Evolutionary conservation across 1,139 yeast species (phyloP).

Genomic region (Diutina mesorugosa): DNA sequence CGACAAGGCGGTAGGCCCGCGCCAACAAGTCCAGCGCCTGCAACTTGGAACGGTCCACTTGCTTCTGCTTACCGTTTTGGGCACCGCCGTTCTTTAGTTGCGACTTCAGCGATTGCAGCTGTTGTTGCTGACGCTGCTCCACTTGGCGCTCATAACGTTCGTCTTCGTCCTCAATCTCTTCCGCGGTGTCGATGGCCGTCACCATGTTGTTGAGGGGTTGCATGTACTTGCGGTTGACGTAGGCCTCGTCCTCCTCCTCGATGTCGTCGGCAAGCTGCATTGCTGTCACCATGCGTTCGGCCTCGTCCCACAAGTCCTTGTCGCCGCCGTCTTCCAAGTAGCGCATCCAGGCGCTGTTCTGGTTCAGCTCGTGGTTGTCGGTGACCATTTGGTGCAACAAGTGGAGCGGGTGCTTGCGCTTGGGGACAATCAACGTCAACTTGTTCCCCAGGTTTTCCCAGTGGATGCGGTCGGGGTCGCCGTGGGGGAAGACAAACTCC

Average conservation of each 20-base stretch:
- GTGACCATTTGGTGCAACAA: neutral
- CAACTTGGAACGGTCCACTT: neutral
- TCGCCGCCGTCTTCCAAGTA: neutral
- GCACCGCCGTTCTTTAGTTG: neutral
- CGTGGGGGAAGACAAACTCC: conserved; percentile 1
- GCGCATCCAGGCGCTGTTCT: neutral
- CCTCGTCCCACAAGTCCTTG: neutral
- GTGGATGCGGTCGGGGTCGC: neutral
- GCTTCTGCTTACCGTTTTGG: neutral
- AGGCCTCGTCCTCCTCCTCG: neutral
- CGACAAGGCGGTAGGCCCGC: neutral
- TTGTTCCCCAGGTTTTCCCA: neutral
- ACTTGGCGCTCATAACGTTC: neutral
- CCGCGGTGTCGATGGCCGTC: neutral
- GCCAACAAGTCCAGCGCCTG: neutral
- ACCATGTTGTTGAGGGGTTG: neutral
- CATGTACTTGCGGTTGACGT: neutral
- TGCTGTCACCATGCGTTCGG: neutral
- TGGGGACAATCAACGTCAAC: neutral
- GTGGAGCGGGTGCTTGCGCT: neutral
- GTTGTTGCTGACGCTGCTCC: neutral
- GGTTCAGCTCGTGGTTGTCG: neutral
- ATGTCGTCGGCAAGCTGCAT: neutral
- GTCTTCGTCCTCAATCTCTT: neutral
- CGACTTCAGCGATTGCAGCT: neutral